Base-by-base conservation (phyloP, 192 early-diverging fungal species). In the Coemansia sp. region DNA sequence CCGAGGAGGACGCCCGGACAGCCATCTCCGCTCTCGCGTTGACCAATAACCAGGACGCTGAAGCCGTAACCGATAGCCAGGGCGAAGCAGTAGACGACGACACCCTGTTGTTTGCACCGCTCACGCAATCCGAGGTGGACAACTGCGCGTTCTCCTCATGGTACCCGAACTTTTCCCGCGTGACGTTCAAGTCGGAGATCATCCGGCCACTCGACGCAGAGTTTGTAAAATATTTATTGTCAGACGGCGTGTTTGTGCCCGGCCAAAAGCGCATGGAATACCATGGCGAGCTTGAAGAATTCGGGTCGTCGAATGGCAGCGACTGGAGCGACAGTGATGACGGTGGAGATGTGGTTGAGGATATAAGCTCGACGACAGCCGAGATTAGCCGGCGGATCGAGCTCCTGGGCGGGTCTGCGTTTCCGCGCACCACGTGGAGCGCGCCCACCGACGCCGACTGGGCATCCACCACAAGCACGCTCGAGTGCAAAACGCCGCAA, bases 371-470 rank as follows among this genome's bases (percentile, higher is more conserved):
- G 19, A 74, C 64, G 3, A 69, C 35, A 24, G 59, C 32, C 0
- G 66, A 78, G 24, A 92, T 98, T 39, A 78, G 80, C 32, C 62
- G 73, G 16, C 82, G 83, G 3, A 91, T 99, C 37, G 83, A 81
- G 1, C 77, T 84, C 24, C 84, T 93, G 35, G 93, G 88, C 22
- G 93, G 92, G 8, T 84, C 78, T 11, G 91, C 93, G 24, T 95
- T 99, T 66, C 95, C 95, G 16, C 96, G 97, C 47, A 86, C 98
- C 55, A 93, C 92, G 69, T 99, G 97, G 97, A 92, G 88, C 60
- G 91, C 93, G 0, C 97, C 97, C 3, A 89, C 88, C 65, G 97
- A 99, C 73, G 95, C 97, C 5, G 77, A 85, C 4, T 98, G 95
- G 94, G 94, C 97, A 48, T 73, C 93, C 5, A 72, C 85, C n/a